Evolutionary conservation across 2,329 filamentous ascomycete genomes (phyloP).

Genomic region (Calonectria naviculata): DNA sequence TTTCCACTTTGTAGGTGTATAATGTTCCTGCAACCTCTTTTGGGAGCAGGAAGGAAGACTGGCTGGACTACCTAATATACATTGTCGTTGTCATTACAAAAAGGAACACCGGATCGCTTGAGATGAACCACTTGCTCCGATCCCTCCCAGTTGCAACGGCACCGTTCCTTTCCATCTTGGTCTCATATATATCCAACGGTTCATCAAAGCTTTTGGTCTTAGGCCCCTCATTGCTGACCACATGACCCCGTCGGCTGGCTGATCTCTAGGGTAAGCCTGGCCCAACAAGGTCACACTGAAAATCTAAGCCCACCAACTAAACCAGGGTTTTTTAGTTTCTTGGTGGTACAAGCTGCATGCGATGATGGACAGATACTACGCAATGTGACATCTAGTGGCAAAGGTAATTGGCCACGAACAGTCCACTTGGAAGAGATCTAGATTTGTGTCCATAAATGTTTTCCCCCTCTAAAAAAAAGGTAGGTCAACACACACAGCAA

Average conservation of each 20-base stretch:
- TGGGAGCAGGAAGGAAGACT: too few relatives aligned
- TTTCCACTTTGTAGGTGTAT: too few relatives aligned
- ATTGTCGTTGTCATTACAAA: too few relatives aligned
- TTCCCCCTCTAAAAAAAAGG: neutral
- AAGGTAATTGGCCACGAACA: neutral
- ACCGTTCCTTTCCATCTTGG: too few relatives aligned
- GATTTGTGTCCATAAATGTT: neutral
- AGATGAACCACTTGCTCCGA: too few relatives aligned
- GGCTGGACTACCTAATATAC: too few relatives aligned
- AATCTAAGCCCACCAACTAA: slow-evolving; percentile 6
- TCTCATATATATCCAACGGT: too few relatives aligned
- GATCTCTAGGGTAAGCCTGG: slow-evolving; percentile 23
- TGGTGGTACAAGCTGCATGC: slow-evolving; percentile 1
- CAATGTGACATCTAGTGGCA: slow-evolving; percentile 9
- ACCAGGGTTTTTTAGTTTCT: slow-evolving; percentile 16
- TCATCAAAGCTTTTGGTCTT: too few relatives aligned
- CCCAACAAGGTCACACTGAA: neutral
- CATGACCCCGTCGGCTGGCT: neutral
- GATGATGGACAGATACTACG: neutral
- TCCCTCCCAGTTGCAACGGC: too few relatives aligned
- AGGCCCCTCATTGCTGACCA: slow-evolving; percentile 2
- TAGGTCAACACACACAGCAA: neutral
- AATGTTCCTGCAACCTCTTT: too few relatives aligned
- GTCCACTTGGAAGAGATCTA: slow-evolving; percentile 5
- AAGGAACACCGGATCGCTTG: too few relatives aligned